These are phyloP conservation scores for Peterozyma xylosa DNA, from an alignment of 805 yeast genomes.

Conservation along the genomic window DNA sequence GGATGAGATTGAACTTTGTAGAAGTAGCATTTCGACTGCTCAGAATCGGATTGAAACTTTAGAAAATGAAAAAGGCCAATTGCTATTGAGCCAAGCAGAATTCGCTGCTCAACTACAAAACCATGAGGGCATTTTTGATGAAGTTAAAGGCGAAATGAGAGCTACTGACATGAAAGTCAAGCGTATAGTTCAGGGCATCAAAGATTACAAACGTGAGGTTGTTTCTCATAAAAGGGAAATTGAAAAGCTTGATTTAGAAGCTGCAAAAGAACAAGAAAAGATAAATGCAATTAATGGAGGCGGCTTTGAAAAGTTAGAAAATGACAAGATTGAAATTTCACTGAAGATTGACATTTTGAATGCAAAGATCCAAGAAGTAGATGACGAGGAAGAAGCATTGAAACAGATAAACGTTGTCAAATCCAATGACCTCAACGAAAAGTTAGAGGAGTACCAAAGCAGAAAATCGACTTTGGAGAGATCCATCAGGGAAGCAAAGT, in stretches of 20 bases:
- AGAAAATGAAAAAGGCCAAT: slow-evolving; percentile 4
- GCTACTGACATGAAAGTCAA: slow-evolving; percentile 5
- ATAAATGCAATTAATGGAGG: slow-evolving; percentile 37
- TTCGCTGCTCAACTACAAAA: slow-evolving; percentile 2
- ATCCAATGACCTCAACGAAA: slow-evolving; percentile 10
- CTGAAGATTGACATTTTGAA: slow-evolving; percentile 8
- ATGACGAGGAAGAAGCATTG: slow-evolving; percentile 12
- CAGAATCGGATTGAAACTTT: slow-evolving; percentile 1
- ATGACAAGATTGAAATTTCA: slow-evolving; percentile 11
- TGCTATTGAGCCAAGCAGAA: slow-evolving; percentile 8
- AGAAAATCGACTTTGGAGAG: slow-evolving; percentile 8
- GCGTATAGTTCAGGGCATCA: slow-evolving; percentile 2
- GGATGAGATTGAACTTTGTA: slow-evolving; percentile 13
- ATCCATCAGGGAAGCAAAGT: slow-evolving; percentile 14
- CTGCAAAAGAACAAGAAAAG: slow-evolving; percentile 26
- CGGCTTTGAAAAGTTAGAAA: slow-evolving; percentile 25
- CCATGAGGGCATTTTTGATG: slow-evolving; percentile 2
- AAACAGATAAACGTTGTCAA: slow-evolving; percentile 20
- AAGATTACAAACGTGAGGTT: slow-evolving; percentile 12
- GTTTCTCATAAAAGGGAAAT: slow-evolving; percentile 17
- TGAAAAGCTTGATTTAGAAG: slow-evolving; percentile 14
- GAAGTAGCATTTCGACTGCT: slow-evolving; percentile 10
- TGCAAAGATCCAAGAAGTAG: slow-evolving; percentile 17
- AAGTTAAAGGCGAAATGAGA: slow-evolving; percentile 10
- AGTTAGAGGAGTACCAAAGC: slow-evolving; percentile 2